These are phyloP conservation scores for Rhizopus delemar DNA, from an alignment of 371 early-diverging fungal genomes.

Conservation along the genomic window DNA sequence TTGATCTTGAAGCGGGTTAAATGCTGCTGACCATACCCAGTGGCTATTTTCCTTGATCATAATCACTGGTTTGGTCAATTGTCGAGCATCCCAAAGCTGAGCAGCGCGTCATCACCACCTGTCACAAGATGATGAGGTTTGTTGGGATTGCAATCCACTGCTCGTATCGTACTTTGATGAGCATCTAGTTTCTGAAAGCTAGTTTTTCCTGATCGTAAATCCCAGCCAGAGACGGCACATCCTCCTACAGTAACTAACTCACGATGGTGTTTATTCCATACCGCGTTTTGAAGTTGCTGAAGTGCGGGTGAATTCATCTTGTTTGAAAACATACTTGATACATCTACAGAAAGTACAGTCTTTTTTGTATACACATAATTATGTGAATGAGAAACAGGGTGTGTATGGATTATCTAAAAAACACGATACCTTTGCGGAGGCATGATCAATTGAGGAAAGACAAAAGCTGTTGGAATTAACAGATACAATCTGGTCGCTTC, in stretches of 20 bases:
- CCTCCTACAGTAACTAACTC: constrained; percentile 64
- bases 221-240: constrained; percentile 68
- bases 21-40: constrained; percentile 85
- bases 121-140: constrained; percentile 78
- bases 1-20: constrained; percentile 89
- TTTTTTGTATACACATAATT: background rate
- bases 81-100: constrained; percentile 83
- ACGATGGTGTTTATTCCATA: constrained; percentile 74
- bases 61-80: constrained; percentile 55
- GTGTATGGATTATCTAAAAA: constrained; percentile 6
- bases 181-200: constrained; percentile 55
- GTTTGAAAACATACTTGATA: constrained; percentile 11
- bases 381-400: background rate
- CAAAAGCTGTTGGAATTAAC: constrained; percentile 16
- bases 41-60: constrained; percentile 78
- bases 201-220: constrained; percentile 56
- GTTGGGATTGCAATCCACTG: constrained; percentile 85
- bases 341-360: constrained; percentile 19
- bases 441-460: constrained; percentile 18
- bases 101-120: constrained; percentile 85
- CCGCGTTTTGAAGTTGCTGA: constrained; percentile 48
- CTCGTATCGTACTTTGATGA: constrained; percentile 69
- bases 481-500: constrained; percentile 29
- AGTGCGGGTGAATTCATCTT: constrained; percentile 11
- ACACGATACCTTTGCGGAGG: constrained; percentile 1